These are phyloP conservation scores for Phylloporus scabripes DNA, from an alignment of 768 basidiomycete genomes.

Conservation along the genomic window DNA sequence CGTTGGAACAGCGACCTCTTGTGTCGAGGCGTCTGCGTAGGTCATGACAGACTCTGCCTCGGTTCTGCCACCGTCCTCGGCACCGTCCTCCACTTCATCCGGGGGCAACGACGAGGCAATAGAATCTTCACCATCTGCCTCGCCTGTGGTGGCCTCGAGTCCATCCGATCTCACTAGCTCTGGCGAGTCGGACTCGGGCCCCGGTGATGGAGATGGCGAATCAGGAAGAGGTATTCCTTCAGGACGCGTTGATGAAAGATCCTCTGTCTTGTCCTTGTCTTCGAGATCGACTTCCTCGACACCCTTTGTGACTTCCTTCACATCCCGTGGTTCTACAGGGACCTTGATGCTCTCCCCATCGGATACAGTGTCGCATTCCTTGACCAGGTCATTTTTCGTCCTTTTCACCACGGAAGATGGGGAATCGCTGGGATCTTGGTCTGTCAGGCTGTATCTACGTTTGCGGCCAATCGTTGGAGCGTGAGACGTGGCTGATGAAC, in stretches of 20 bases:
- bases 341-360: slow-evolving; percentile 11
- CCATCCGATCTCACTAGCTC: slow-evolving; percentile 3
- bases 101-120: slow-evolving; percentile 19
- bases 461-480: slow-evolving; percentile 66
- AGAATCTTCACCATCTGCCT: slow-evolving; percentile 20
- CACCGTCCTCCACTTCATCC: slow-evolving; percentile 3
- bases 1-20: slow-evolving; percentile 1
- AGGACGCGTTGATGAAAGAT: slow-evolving; percentile 16
- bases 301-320: slow-evolving; percentile 67
- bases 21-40: background rate
- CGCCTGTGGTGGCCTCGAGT: slow-evolving; percentile 7
- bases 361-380: slow-evolving; percentile 21
- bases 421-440: slow-evolving; percentile 34
- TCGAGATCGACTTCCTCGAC: slow-evolving; percentile 65
- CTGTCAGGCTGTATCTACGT: slow-evolving; percentile 52
- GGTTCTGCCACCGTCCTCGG: background rate
- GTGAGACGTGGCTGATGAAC: slow-evolving; percentile 58
- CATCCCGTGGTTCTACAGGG: slow-evolving; percentile 38
- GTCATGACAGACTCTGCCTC: slow-evolving; percentile 2
- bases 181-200: slow-evolving; percentile 8
- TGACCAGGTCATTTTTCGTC: slow-evolving; percentile 22
- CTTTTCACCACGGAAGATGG: slow-evolving; percentile 29
- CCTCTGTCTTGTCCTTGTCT: slow-evolving; percentile 26
- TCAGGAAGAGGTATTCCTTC: slow-evolving; percentile 37
- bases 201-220: slow-evolving; percentile 29